These are phyloP conservation scores for Saccharum hybrid DNA, from an alignment of 202 grass and related monocot species.

Conservation along the genomic window DNA sequence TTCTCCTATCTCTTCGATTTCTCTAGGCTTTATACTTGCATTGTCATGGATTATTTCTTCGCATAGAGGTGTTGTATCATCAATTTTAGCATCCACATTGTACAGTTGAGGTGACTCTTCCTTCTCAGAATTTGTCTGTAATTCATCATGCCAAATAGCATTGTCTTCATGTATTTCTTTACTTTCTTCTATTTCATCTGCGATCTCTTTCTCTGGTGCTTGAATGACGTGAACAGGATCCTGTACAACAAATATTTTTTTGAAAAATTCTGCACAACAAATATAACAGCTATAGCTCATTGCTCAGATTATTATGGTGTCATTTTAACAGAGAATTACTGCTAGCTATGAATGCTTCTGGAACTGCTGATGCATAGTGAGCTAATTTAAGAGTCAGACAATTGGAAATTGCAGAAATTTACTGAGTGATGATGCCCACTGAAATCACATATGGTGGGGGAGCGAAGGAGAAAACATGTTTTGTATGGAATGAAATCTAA, in stretches of 20 bases:
- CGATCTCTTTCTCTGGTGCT: constrained; percentile 30
- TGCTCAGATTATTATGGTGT: constrained; percentile 35
- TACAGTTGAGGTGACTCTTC: constrained; percentile 21
- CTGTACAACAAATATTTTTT: not conserved
- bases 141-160: constrained; percentile 34
- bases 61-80: constrained; percentile 29
- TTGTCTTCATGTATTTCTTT: constrained; percentile 37
- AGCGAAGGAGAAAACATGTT: not conserved
- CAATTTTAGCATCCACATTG: constrained; percentile 25
- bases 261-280: constrained; percentile 21
- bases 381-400: constrained; percentile 16
- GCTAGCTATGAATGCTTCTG: constrained; percentile 22
- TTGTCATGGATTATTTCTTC: constrained; percentile 33
- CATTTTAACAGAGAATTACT: constrained; percentile 9
- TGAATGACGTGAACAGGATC: constrained; percentile 33
- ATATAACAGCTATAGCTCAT: constrained; percentile 35
- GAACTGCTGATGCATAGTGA: constrained; percentile 13
- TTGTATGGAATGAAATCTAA: not conserved
- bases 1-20: constrained; percentile 36
- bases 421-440: constrained; percentile 6
- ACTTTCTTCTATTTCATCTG: constrained; percentile 32
- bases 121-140: constrained; percentile 32
- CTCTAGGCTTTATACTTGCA: constrained; percentile 38
- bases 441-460: not conserved
- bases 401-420: not conserved